phyloP scores from a whole-genome alignment of 2,329 filamentous ascomycete genomes.

The Beauveria sp. region DNA sequence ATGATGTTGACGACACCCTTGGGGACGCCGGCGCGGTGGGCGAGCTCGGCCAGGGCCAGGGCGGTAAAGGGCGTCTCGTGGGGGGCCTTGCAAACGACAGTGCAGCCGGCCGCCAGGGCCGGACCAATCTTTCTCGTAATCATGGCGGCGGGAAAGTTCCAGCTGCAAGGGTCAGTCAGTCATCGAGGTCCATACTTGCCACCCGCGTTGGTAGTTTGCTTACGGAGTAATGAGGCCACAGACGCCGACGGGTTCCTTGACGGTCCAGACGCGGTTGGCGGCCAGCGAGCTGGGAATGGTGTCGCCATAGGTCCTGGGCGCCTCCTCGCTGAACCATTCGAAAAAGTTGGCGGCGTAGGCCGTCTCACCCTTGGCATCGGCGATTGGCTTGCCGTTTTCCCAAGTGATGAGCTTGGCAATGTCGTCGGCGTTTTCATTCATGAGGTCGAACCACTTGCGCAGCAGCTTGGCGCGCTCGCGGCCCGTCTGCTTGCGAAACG shows the following conservation, averaged over 20 bases:
- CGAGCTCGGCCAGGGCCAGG: constrained; percentile 79
- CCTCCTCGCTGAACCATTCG: constrained; percentile 77
- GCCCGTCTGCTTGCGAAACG: constrained; percentile 63
- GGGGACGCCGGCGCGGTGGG: constrained; percentile 78
- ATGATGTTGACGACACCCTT: constrained; percentile 87
- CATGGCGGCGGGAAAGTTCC: constrained; percentile 82
- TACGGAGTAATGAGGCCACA: constrained; percentile 73
- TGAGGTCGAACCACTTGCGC: constrained; percentile 73
- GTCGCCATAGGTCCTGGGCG: constrained; percentile 64
- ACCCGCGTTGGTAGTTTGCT: constrained; percentile 8
- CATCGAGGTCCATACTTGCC: too few species aligned
- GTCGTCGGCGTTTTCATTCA: constrained; percentile 72
- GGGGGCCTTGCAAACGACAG: constrained; percentile 84
- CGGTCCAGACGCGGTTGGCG: constrained; percentile 67
- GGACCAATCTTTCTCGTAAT: constrained; percentile 63
- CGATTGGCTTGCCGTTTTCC: constrained; percentile 82
- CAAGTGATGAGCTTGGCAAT: constrained; percentile 76
- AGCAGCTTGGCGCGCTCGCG: constrained; percentile 68
- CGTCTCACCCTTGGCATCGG: constrained; percentile 66
- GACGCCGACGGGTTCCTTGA: constrained; percentile 79
- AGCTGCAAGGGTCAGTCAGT: constrained; percentile 32
- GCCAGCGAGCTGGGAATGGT: constrained; percentile 63
- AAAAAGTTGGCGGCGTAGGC: constrained; percentile 68
- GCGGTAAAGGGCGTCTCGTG: constrained; percentile 89
- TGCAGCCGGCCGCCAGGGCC: constrained; percentile 88